Base-by-base conservation (phyloP, 2,329 filamentous ascomycete species). In the Ophiocordyceps polyrhachis-furcata region DNA sequence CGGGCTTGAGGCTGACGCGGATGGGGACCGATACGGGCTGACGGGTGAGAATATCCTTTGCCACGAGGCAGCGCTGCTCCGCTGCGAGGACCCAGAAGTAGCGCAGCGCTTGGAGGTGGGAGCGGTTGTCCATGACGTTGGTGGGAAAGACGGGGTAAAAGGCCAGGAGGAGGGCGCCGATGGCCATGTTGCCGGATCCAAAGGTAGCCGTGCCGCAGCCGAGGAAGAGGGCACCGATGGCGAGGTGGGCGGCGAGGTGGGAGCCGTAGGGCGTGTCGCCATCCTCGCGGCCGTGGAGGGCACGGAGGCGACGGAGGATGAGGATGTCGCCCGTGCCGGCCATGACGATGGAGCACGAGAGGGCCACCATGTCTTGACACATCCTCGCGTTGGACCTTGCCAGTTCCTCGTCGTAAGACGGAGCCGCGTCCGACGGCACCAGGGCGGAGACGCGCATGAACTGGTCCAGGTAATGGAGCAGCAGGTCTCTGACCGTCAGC, bases 11-110 rank as follows among this genome's bases (percentile, higher is more conserved):
- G 11, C 67, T 71, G 45, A 94, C 70, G 5, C 71, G 70, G 41
- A 94, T 69, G 0, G 83, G 77, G 2, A 88, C 73, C 8, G 78
- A 74, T 43, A 94, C 75, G 0, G 88, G 83, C 40, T 86, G 78
- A 38, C 81, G 78, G 0, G 85, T 93, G 47, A 91, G 79, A 3
- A 91, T 74, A 52, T 98, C 91, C 49, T 89, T 83, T 17, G 85
- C 76, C 1, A 98, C 76, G 0, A 98, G 73, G 57, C 89, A 96
- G 44, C 93, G 76, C 11, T 86, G 77, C 55, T 98, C 91, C 0
- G 84, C 81, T 1, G 91, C 91, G 4, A 98, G 71, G 12, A 94
- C 89, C 91, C 91, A 98, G 56, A 98, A 83, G 62, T 98, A 89
- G 5, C 93, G 79, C 65, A 98, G 91, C 4, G 93, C 91, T 65